Base-by-base conservation (phyloP, 805 yeast species). In the Saccharomycopsis amapae region DNA sequence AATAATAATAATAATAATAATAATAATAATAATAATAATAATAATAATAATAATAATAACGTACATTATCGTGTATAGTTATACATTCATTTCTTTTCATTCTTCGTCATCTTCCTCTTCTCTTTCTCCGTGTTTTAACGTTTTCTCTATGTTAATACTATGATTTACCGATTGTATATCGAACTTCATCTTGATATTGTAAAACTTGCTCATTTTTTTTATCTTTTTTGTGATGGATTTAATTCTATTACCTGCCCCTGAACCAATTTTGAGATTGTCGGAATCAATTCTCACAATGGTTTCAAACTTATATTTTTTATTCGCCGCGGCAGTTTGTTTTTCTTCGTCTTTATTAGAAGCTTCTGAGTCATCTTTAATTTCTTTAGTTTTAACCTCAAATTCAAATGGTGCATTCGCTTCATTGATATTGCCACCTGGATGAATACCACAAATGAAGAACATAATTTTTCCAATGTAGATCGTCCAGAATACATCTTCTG, bases 361-460 rank as follows among this genome's bases (percentile, higher is more conserved):
- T 40, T 32, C 17, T 17, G 15, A 17, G 15, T 35, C 32, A 7
- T 41, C 22, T n/a, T 44, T 44, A 5, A 22, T 24, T 20, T 50
- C 47, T 33, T 47, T 47, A 17, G 28, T 39, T n/a, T 44, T 47
- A 7, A 51, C 50, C 32, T 36, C 38, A 32, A 51, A 51, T 33
- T 45, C 38, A 36, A 51, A 48, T 26, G 54, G 52, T 4, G 39
- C 28, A 23, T 45, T 71, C 22, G 77, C 77, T 26, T 78, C 82
- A 54, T 84, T 70, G 24, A 82, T 79, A 56, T 78, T 79, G 18
- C 89, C 90, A 48, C 88, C 88, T 4, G 90, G 90, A 59, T 79
- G 84, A 44, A 83, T 81, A 59, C 87, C 87, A 60, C 89, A 83
- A 38, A 82, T 75, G 38, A 82, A 82, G 59, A 78, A 81, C 85